Percentiles rank a stretch among this genome's conserved stretches.
phyloP scores from a whole-genome alignment of 1,284 basidiomycete genomes.

The Clitocybe nebularis region DNA sequence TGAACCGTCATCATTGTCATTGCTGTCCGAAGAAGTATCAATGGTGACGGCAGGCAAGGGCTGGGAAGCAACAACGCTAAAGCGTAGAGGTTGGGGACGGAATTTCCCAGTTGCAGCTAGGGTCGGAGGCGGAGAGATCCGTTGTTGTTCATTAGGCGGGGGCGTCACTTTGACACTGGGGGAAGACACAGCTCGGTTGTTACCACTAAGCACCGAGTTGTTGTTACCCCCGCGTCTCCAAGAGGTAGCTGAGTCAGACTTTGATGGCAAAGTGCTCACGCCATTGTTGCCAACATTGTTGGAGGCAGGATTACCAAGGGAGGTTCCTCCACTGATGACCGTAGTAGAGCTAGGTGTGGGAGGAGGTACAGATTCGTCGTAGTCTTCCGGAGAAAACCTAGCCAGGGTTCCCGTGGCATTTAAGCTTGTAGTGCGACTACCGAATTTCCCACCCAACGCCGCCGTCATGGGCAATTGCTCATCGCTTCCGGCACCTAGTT shows the following conservation, averaged over 20 bases:
- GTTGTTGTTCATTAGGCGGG: constrained; percentile 57
- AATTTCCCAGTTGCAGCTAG: constrained; percentile 36
- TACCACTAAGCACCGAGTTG: constrained; percentile 64
- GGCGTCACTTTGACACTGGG: constrained; percentile 68
- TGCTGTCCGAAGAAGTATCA: constrained; percentile 45
- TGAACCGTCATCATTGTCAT: constrained; percentile 55
- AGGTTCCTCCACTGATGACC: constrained; percentile 67
- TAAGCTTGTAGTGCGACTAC: constrained; percentile 52
- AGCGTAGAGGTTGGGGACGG: constrained; percentile 68
- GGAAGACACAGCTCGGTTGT: constrained; percentile 58
- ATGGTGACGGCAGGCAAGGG: constrained; percentile 58
- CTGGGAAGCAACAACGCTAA: constrained; percentile 50
- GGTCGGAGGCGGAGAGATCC: constrained; percentile 46
- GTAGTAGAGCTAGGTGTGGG: constrained; percentile 61
- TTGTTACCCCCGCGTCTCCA: constrained; percentile 72
- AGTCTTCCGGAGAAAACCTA: constrained; percentile 35
- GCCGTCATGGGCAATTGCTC: constrained; percentile 77
- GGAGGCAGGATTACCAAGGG: constrained; percentile 51
- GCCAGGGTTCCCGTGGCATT: constrained; percentile 30
- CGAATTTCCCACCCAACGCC: constrained; percentile 69
- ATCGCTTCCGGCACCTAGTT: constrained; percentile 45
- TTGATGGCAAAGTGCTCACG: constrained; percentile 45
- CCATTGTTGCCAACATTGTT: constrained; percentile 29
- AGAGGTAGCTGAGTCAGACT: constrained; percentile 70
- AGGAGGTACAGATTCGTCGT: constrained; percentile 41